Conservation (phyloP, 78 protist genomes). For the Polysphondylium violaceum region DNA sequence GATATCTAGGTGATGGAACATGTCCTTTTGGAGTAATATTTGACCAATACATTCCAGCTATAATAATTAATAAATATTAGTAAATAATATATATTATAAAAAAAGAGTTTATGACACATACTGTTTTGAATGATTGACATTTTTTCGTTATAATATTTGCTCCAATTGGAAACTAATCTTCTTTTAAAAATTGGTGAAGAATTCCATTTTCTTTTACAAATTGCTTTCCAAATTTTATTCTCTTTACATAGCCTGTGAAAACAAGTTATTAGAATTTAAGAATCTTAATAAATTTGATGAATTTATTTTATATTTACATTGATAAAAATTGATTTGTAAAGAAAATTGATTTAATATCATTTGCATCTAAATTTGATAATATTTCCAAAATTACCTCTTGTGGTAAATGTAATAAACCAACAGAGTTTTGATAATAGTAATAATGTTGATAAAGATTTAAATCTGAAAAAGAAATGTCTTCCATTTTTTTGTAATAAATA, state of each 20-base stretch:
- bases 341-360: conserved; percentile 25
- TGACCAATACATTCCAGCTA: conserved; percentile 63
- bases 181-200: conserved; percentile 67
- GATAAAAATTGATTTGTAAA: background rate
- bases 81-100: background rate
- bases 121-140: background rate
- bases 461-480: too few relatives aligned
- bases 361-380: conserved; percentile 28
- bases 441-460: too few relatives aligned
- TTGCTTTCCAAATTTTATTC: conserved; percentile 65
- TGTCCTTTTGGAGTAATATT: conserved; percentile 37
- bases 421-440: too few relatives aligned
- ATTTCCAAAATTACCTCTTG: conserved; percentile 52
- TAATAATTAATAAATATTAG: background rate
- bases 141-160: conserved; percentile 50
- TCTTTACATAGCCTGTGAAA: conserved; percentile 8
- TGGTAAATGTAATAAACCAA: conserved; percentile 37
- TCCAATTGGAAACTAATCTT: conserved; percentile 42
- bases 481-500: too few relatives aligned
- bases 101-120: conserved; percentile 1
- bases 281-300: too few relatives aligned
- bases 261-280: background rate
- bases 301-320: background rate
- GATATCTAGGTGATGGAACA: conserved; percentile 71
- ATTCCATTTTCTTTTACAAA: conserved; percentile 73